phyloP scores from a whole-genome alignment of 163 green algal species.

The Scenedesmus sp. region DNA sequence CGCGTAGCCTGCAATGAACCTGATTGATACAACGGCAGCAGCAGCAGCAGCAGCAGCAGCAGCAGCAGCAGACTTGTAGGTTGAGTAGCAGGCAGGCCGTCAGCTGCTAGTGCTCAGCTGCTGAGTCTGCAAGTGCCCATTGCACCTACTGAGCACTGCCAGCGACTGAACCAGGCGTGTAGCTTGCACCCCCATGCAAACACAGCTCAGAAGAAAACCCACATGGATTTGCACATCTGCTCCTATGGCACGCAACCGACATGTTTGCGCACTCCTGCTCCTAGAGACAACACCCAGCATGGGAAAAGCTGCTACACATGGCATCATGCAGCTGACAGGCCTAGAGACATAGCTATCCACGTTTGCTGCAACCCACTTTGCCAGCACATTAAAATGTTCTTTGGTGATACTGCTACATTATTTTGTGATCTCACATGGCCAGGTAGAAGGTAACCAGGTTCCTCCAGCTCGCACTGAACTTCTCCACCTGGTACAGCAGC shows the following conservation, averaged over 20 bases:
- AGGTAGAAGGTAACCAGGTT: slow-evolving; percentile 8
- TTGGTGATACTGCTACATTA: neutral
- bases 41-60: neutral
- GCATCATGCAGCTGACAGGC: neutral
- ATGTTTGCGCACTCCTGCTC: too few species aligned
- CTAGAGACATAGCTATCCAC: neutral
- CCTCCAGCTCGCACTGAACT: neutral
- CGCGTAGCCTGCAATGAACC: slow-evolving; percentile 9
- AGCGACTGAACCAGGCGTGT: too few species aligned
- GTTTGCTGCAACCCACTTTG: neutral
- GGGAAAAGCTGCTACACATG: too few species aligned
- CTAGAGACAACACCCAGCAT: too few species aligned
- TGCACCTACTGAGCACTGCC: too few species aligned
- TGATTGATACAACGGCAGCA: neutral
- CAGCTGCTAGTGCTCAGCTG: neutral
- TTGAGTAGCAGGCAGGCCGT: neutral
- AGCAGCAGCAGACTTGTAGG: neutral
- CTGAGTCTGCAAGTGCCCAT: neutral
- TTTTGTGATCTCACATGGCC: neutral
- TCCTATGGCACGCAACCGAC: too few species aligned
- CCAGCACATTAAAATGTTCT: neutral
- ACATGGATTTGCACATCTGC: too few species aligned
- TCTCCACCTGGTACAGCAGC: slow-evolving; percentile 11
- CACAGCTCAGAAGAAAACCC: too few species aligned
- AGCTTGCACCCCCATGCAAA: too few species aligned